Percentiles rank a stretch among this genome's conserved stretches.
Conservation (phyloP, 2,329 filamentous ascomycete species). For the Aspergillus sergii region DNA sequence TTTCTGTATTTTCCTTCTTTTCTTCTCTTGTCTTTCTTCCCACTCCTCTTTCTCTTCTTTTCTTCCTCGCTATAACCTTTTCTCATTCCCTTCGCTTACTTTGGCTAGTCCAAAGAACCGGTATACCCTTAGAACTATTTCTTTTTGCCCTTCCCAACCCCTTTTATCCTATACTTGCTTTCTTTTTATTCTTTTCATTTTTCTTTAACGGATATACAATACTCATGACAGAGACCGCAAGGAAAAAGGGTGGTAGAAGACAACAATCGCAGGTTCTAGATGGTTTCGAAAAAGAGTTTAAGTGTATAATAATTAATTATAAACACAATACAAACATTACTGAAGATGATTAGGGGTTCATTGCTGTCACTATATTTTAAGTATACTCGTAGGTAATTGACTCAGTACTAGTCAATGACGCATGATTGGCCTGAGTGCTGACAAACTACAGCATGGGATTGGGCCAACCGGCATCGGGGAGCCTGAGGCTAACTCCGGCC, state of each 20-base stretch:
- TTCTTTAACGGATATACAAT: background rate
- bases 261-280: background rate
- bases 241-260: background rate
- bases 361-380: background rate
- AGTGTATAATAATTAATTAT: slow-evolving; percentile 2
- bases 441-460: slow-evolving; percentile 19
- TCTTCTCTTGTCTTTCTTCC: slow-evolving; percentile 4
- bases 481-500: slow-evolving; percentile 14
- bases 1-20: background rate
- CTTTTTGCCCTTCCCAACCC: background rate
- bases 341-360: background rate
- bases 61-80: slow-evolving; percentile 5
- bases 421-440: slow-evolving; percentile 9
- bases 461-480: slow-evolving; percentile 16
- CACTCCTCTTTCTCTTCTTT: slow-evolving; percentile 5
- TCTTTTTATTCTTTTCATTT: background rate
- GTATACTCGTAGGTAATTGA: background rate
- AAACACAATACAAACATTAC: background rate
- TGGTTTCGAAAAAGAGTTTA: background rate
- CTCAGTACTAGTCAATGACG: background rate
- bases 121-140: slow-evolving; percentile 16
- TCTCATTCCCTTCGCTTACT: slow-evolving; percentile 5
- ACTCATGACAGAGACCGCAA: background rate
- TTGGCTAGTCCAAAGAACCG: slow-evolving; percentile 7
- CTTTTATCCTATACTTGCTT: background rate